Conservation (phyloP, 441 rosid genomes). For the Erodium trifolium region DNA sequence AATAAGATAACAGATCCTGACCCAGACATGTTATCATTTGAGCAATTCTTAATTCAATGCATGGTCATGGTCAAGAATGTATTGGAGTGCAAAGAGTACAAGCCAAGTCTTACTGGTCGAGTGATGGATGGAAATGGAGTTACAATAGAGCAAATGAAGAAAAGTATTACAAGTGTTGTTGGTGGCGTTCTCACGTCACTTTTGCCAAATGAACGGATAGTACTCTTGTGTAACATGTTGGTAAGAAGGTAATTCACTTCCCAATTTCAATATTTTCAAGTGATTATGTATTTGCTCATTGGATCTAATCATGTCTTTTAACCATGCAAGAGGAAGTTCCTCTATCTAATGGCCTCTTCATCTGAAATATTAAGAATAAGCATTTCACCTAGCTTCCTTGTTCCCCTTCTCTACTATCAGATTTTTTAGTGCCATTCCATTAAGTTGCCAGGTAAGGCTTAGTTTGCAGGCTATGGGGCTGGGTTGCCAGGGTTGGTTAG, state of each 20-base stretch:
- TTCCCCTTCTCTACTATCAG: not conserved
- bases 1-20: slow-evolving; percentile 77
- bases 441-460: no score
- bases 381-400: no score
- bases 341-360: no score
- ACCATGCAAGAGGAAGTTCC: no score
- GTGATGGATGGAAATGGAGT: slow-evolving; percentile 77
- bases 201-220: slow-evolving; percentile 70
- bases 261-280: no score
- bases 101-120: slow-evolving; percentile 77
- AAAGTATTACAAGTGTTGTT: slow-evolving; percentile 62
- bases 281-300: no score
- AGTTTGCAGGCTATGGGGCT: no score
- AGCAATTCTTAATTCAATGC: slow-evolving; percentile 84
- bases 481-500: no score
- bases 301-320: no score
- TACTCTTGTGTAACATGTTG: slow-evolving; percentile 74
- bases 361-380: no score
- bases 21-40: slow-evolving; percentile 50
- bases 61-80: slow-evolving; percentile 90
- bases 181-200: slow-evolving; percentile 69
- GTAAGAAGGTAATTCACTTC: slow-evolving; percentile 88
- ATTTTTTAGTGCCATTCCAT: not conserved
- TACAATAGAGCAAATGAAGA: slow-evolving; percentile 78
- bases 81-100: slow-evolving; percentile 94